A percentile compares a stretch with the other conserved stretches of the same genome.
These are phyloP conservation scores for Neopestalotiopsis clavispora DNA, from an alignment of 2,329 filamentous ascomycete species.

Conservation along the genomic window DNA sequence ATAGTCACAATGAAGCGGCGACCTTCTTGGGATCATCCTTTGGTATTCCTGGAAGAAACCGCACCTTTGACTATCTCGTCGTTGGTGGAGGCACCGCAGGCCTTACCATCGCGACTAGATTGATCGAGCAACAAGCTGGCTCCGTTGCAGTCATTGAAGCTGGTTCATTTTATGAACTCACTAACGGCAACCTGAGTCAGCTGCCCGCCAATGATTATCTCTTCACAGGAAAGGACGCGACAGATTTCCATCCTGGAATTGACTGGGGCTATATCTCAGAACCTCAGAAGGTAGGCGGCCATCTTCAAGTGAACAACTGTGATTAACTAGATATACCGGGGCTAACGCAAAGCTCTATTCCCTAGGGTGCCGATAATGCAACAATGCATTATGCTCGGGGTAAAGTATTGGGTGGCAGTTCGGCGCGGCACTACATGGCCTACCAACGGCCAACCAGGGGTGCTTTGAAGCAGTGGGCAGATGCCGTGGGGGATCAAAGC, in stretches of 20 bases:
- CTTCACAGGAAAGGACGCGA: constrained; percentile 16
- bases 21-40: constrained; percentile 27
- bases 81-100: constrained; percentile 45
- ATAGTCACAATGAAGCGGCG: background rate
- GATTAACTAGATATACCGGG: background rate
- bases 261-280: constrained; percentile 33
- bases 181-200: constrained; percentile 22
- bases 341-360: constrained; percentile 12
- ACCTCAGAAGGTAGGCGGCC: constrained; percentile 25
- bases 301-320: background rate
- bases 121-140: constrained; percentile 35
- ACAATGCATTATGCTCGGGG: constrained; percentile 28
- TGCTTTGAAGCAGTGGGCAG: constrained; percentile 23
- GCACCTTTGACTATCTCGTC: constrained; percentile 26
- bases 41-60: background rate
- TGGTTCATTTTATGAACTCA: constrained; percentile 39
- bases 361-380: constrained; percentile 19
- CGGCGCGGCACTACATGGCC: constrained; percentile 29
- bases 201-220: constrained; percentile 24
- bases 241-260: constrained; percentile 22
- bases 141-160: constrained; percentile 45
- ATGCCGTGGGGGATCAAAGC: constrained; percentile 21
- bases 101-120: constrained; percentile 38
- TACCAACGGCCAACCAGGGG: constrained; percentile 22
- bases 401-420: constrained; percentile 30